phyloP scores from a whole-genome alignment of 805 yeast species.

The Starmerella asiatica region DNA sequence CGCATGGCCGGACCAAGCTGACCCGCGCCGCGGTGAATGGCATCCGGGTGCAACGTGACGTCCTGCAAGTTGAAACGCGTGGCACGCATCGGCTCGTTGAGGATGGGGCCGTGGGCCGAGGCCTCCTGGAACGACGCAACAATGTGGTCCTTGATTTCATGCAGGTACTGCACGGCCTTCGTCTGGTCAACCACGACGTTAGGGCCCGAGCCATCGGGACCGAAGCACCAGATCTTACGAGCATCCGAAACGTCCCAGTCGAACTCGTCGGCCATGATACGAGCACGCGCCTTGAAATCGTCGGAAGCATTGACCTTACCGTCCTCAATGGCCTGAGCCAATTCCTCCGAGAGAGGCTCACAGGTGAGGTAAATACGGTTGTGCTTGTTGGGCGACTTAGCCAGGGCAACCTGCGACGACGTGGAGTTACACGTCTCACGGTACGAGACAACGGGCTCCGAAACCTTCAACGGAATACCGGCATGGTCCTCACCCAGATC shows the following conservation, averaged over 20 bases:
- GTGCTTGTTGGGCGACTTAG: conserved; percentile 99
- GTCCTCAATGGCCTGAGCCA: conserved; percentile 75
- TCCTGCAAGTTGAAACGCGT: conserved; percentile 95
- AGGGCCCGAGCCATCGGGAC: conserved; percentile 99
- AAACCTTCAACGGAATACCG: conserved; percentile 94
- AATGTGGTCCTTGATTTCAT: conserved; percentile 98
- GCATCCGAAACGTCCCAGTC: conserved; percentile 99
- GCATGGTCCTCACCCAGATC: conserved; percentile 99
- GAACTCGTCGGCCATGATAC: conserved; percentile 95
- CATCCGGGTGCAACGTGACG: conserved; percentile 99
- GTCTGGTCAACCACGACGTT: conserved; percentile 98
- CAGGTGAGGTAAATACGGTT: conserved; percentile 99
- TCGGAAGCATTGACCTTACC: conserved; percentile 92
- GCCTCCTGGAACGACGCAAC: conserved; percentile 99
- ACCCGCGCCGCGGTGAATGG: conserved; percentile 99
- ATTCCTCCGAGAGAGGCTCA: conserved; percentile 90
- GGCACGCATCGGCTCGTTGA: conserved; percentile 94
- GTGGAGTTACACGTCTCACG: conserved; percentile 94
- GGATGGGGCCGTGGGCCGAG: conserved; percentile 97
- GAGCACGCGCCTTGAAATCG: conserved; percentile 98
- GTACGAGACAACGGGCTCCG: conserved; percentile 97
- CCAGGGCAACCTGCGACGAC: conserved; percentile 90
- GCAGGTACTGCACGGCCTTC: conserved; percentile 98
- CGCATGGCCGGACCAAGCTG: conserved; percentile 99
- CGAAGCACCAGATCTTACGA: conserved; percentile 99